Evolutionary conservation across 345 rosid genomes (phyloP), one percentile per base, ranked within the genome.

Genomic region (Salix udensis): DNA sequence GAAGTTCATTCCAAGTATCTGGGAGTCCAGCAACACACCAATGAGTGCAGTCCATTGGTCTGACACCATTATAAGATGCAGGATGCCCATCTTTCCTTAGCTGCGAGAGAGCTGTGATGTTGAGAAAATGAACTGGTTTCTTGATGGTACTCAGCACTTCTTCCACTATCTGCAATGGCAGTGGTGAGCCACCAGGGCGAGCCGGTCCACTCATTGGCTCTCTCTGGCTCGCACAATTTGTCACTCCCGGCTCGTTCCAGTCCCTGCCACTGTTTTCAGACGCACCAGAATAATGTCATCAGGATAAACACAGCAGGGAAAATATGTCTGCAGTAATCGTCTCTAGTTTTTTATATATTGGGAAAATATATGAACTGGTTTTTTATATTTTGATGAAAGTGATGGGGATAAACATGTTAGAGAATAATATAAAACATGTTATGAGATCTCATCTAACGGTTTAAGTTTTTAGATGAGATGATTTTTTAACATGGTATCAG

Each of bases 1-100:
- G 84, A 74, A 91, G 91, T 58, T 82, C 74, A 62, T 89, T 91
- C 96, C 96, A 88, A 12, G 85, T 85, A 30, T 89, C 96, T 0
- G 91, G 86, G 14, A 91, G 79, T 5, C 96, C 93, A 14, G 91
- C 85, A 26, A 91, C 40, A 60, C 96, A 91, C 96, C 93, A 91
- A 28, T 91, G 96, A 31, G 93, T 88, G 85, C 96, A 91, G 65
- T 91, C 93, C 91, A 89, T 86, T 62, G 84, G 82, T 44, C 76
- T 82, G 71, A 91, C 79, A 48, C 82, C 91, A 78, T 75, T 89
- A 53, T 82, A 75, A 24, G 83, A 70, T 76, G 85, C 46, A 2
- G 96, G 90, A 77, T 89, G 96, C 65, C 82, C 91, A 76, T 91
- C 96, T 74, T 91, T 91, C 77, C 96, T 87, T 30, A 89, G 83